Conservation (phyloP, 2,329 filamentous ascomycete genomes). For the Immersiporthe knoxdaviesiana region DNA sequence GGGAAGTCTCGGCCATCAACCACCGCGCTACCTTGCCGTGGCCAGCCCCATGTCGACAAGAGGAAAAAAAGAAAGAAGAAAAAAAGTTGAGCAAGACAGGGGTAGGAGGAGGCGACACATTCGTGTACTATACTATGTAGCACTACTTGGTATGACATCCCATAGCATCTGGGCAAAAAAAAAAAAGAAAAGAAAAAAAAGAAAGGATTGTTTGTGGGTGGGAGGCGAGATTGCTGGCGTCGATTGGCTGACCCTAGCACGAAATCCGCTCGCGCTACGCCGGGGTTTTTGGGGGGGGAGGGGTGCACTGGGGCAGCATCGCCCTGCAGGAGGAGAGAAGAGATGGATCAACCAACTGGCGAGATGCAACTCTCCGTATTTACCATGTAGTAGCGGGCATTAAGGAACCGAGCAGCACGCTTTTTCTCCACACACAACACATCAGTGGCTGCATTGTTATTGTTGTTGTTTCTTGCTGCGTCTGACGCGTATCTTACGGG, state of each 20-base stretch:
- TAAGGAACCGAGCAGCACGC: neutral
- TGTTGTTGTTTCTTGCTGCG: neutral
- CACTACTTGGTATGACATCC: too few species aligned
- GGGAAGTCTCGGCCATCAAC: too few species aligned
- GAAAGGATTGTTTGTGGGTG: neutral
- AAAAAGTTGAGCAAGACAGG: neutral
- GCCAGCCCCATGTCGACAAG: neutral
- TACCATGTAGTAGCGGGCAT: too few species aligned
- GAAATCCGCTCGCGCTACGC: neutral
- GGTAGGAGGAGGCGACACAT: neutral
- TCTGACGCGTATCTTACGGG: neutral
- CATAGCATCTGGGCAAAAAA: neutral
- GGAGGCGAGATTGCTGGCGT: conserved; percentile 19
- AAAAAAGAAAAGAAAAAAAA: neutral
- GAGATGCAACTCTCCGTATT: conserved; percentile 10
- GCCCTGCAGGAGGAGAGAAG: neutral
- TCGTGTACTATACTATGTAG: conserved; percentile 2
- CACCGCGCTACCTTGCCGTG: neutral
- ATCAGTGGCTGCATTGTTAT: conserved; percentile 1
- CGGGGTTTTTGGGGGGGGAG: too few species aligned
- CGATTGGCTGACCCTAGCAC: conserved; percentile 10
- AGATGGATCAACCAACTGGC: conserved; percentile 1
- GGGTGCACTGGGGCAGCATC: too few species aligned
- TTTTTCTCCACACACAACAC: neutral
- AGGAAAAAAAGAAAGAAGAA: neutral